Base-by-base conservation (phyloP, 345 rosid species). In the Alliaria petiolata region DNA sequence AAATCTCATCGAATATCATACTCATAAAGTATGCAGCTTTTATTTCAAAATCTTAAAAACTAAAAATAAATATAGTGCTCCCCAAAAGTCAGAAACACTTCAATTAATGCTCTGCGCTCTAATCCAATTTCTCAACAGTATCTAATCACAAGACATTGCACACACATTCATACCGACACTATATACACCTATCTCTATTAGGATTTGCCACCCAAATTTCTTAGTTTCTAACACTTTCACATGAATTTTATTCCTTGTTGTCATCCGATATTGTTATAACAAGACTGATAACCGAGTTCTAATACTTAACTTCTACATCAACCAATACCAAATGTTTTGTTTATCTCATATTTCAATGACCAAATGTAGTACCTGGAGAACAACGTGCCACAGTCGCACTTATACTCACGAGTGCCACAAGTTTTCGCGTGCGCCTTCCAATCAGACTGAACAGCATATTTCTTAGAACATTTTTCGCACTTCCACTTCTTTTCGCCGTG, bases 401-500 rank as follows among this genome's bases (percentile, higher is more conserved):
- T 93, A 67, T 93, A 93, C 84, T 93, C 97, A 45, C 98, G 77
- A 70, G 96, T 90, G 14, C 98, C 98, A 66, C 98, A 93, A 38
- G 98, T 93, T 59, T 93, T 93, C 11, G 91, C 85, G 66, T 93
- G 98, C 36, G 98, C 98, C 75, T 93, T 93, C 96, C 96, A 93
- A 74, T 93, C 98, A 5, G 98, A 93, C 35, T 86, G 96, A 62
- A 93, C 98, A 7, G 97, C 98, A 40, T 93, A 93, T 70, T 90
- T 90, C 89, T 93, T 93, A 8, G 98, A 90, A 71, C 98, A 93
- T 78, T 90, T 90, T 81, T 93, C 96, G 13, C 98, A 93, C 81
- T 90, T 90, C 93, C 93, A 93, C 71, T 91, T 91, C 90, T 93
- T 93, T 70, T 93, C 97, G 16, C 97, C 97, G 39, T 93, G 98